Evolutionary conservation across 805 yeast species (phyloP).

Genomic region (Wickerhamomyces queroliae): DNA sequence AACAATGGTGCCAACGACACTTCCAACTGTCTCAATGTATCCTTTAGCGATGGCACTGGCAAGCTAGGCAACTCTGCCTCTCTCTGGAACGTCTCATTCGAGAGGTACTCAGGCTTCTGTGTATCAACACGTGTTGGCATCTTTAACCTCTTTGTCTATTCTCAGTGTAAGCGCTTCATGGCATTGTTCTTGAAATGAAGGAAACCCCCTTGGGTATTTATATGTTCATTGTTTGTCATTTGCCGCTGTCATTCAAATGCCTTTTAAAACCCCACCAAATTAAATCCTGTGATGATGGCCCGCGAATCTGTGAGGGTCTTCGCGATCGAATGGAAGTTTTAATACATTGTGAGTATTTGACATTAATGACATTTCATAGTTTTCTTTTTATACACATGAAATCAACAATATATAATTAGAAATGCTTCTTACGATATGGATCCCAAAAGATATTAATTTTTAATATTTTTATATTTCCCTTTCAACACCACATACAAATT

Average conservation of each 20-base stretch:
- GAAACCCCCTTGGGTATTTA: too few relatives aligned
- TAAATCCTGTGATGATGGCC: too few relatives aligned
- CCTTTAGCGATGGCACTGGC: conserved; percentile 53
- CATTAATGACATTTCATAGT: too few relatives aligned
- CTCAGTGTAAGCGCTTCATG: background rate
- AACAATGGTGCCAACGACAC: conserved; percentile 56
- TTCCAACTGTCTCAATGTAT: conserved; percentile 48
- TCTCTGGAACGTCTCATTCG: background rate
- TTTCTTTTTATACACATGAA: background rate
- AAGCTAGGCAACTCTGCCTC: conserved; percentile 39
- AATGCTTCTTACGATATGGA: conserved; percentile 8
- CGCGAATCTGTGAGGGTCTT: too few relatives aligned
- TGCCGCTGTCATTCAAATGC: too few relatives aligned
- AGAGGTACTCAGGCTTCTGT: background rate
- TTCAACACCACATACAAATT: conserved; percentile 12
- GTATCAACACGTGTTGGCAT: too few relatives aligned
- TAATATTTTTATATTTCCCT: conserved; percentile 1
- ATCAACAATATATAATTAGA: background rate
- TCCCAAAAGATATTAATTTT: background rate
- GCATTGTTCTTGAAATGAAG: background rate
- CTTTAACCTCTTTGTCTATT: too few relatives aligned
- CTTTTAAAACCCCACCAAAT: too few relatives aligned
- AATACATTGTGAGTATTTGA: too few relatives aligned
- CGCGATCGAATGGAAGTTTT: too few relatives aligned
- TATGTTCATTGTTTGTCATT: too few relatives aligned